Base-by-base conservation (phyloP, 2,329 filamentous ascomycete species). In the Xylaria sp. region DNA sequence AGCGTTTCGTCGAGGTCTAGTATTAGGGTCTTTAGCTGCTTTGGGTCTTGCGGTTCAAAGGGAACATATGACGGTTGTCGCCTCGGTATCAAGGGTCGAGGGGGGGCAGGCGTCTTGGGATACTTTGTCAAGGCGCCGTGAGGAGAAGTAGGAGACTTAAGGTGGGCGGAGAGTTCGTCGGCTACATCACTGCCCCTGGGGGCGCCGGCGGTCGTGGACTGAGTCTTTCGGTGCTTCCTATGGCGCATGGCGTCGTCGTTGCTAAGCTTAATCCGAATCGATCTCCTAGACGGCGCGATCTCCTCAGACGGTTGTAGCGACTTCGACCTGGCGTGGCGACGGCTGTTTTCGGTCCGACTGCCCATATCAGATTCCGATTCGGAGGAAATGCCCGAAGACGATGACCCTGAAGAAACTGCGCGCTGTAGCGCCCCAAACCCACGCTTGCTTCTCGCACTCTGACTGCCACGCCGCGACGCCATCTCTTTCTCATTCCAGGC, bases 1-100 rank as follows among this genome's bases (percentile, higher is more conserved):
- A 99, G 83, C 0, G 96, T 99, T 81, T 99, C 96, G 80, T 99
- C 96, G 19, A 99, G 88, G 79, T 99, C 96, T 61, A 99, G 86
- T 71, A 99, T 94, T 68, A 99, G 82, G 0, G 96, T 99, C 85
- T 99, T 99, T 77, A 96, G 92, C 69, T 91, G 89, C 54, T 88
- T 83, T 58, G 81, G 81, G 54, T 82, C 80, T 73, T 86, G 78
- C 69, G 87, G 82, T 66, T 87, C 84, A 32, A 88, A 79, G 66
- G 90, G 88, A 50, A 93, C 87, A 78, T 97, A 98, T 0, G 94
- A 98, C 21, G 94, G 93, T 76, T 97, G 93, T 63, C 94, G 91
- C 69, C 91, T 89, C 32, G 96, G 96, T 64, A 99, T 92, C 59
- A 99, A 84, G 3, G 96, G 96, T 69, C 95, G 89, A 54, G 96